Percentiles rank a stretch among this genome's conserved stretches.
phyloP scores from a whole-genome alignment of 495 filamentous ascomycete genomes.

The Xanthoparmelia taractica region DNA sequence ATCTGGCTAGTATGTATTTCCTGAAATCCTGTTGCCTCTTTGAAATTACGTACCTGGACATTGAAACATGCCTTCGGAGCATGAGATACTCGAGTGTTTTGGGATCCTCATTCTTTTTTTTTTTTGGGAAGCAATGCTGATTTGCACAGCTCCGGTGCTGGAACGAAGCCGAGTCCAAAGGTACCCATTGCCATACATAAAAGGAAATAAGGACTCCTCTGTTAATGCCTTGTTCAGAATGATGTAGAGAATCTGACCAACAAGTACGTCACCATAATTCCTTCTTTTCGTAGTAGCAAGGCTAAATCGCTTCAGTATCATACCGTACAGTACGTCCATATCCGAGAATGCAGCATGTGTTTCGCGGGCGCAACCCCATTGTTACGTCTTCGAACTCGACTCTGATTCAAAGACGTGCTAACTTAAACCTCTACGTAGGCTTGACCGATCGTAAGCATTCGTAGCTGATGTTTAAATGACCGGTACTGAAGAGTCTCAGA shows the following conservation, averaged over 20 bases:
- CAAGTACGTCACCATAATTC: conserved; percentile 60
- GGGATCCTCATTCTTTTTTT: not conserved
- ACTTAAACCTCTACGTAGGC: not conserved
- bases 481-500: conserved; percentile 29
- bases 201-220: not conserved
- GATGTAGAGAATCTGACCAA: conserved; percentile 77
- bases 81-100: not conserved
- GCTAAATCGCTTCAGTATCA: not conserved
- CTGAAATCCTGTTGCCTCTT: not conserved
- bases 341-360: not conserved
- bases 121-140: not conserved
- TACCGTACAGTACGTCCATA: conserved; percentile 2
- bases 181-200: not conserved
- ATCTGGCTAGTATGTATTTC: conserved; percentile 57
- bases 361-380: too few relatives aligned
- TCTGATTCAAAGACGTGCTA: not conserved
- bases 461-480: not conserved
- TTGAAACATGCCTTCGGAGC: not conserved
- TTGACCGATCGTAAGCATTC: conserved; percentile 57
- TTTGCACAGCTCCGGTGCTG: conserved; percentile 60
- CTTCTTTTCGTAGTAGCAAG: conserved; percentile 52
- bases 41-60: not conserved
- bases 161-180: conserved; percentile 89
- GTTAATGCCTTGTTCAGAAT: conserved; percentile 42
- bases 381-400: not conserved